Evolutionary conservation across 768 basidiomycete genomes (phyloP), one percentile per base, ranked within the genome.

Genomic region (Cubamyces sp.): DNA sequence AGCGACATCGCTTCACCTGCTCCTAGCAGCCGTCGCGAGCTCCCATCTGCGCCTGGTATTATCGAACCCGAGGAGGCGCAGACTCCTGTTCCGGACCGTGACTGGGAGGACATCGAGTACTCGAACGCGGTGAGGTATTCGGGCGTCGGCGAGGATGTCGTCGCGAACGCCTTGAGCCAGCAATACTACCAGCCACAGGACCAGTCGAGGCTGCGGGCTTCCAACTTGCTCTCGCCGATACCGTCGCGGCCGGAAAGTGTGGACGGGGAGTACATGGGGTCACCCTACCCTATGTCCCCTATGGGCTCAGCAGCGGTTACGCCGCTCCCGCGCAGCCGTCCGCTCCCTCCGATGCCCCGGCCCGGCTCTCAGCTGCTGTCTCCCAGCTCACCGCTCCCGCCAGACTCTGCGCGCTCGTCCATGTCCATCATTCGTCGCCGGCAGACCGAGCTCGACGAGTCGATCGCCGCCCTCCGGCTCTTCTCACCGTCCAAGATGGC

Each of bases 371-470:
- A 41, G 53, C 60, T 49, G 21, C 19, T n/a, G 5, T 64, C 49
- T 14, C 61, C 54, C 34, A 41, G 14, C 16, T 47, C 43, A 25
- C 55, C 58, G 56, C 53, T 37, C 34, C 60, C 54, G 30, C 57
- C 66, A 19, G 52, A 62, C 15, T 69, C 72, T 12, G 66, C 70
- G 14, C 67, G 68, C 41, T 65, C 66, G 6, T 71, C 74, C 54
- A 71, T 72, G 45, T 71, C 72, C 11, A 57, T 81, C 54, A 76
- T 90, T 37, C 67, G 86, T 45, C 83, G 83, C 23, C 82, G 87
- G 68, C 87, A 88, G 69, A 79, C 72, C 2, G 86, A 89, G 62
- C 77, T 91, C 53, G 88, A 89, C 67, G 77, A 77, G 69, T 87
- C 80, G 60, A 88, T 91, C 54, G 83, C 83, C 28, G 82, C 80